Base-by-base conservation (phyloP, 2,329 filamentous ascomycete genomes). In the Aspergillus glaucus region DNA sequence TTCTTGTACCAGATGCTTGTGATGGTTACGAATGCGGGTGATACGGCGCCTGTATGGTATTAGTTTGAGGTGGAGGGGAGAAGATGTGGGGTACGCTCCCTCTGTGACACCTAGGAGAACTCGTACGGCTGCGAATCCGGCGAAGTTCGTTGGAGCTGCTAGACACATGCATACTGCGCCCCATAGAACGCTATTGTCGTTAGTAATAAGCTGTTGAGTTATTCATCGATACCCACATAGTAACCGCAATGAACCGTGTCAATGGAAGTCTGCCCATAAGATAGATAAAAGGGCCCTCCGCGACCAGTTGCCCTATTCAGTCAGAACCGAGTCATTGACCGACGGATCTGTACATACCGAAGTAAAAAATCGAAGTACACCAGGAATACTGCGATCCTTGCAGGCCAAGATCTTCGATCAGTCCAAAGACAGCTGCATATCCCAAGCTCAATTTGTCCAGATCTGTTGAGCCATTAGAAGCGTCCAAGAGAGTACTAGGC, bases 221-320 rank as follows among this genome's bases (percentile, higher is more conserved):
- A 24, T 21, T 21, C 17, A 24, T 14, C 7, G 12, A 12, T 22
- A 51, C 66, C 44, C 62, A 74, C 69, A 77, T 65, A 0, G 71
- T 75, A 4, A 57, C 58, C 10, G 73, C 74, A 5, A 79, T 74
- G 45, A 77, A 75, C 46, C 72, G 74, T 15, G 72, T 70, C 19
- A 79, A 55, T 4, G 68, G 73, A 3, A 79, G 63, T 3, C 69
- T 63, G 36, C 67, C 71, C 75, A 78, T 78, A 12, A 78, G 59
- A 53, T 77, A 78, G 47, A 75, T 74, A 50, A 72, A 73, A 1
- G 75, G 75, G 44, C 70, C 75, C 49, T 77, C 74, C 0, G 74
- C 66, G 4, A 75, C 67, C 9, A 75, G 61, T 52, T 75, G 72
- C 4, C 68, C 65, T 48, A 32, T 43, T 10, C 39, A 24, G 19